Evolutionary conservation across 108 stramenopile species (phyloP).

Genomic region (Skeletonema grethae): DNA sequence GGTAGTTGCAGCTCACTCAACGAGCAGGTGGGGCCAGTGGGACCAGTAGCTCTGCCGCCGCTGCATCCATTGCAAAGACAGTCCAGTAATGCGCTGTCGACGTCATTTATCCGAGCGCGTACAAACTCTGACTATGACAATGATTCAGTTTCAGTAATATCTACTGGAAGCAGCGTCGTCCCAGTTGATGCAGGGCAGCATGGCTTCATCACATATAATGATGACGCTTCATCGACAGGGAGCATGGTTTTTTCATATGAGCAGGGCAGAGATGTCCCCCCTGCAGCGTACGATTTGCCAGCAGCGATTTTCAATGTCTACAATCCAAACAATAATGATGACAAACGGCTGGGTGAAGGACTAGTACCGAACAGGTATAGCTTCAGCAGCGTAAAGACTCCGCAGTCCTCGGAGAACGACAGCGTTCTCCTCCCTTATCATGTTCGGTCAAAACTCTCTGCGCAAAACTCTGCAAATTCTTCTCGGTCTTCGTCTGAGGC

Average conservation of each 20-base stretch:
- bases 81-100: background rate
- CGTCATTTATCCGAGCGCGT: conserved; percentile 14
- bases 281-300: conserved; percentile 26
- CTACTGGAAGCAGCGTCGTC: conserved; percentile 28
- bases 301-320: conserved; percentile 19
- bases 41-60: conserved; percentile 6
- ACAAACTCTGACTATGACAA: conserved; percentile 4
- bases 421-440: conserved; percentile 1
- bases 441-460: background rate
- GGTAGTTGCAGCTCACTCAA: background rate
- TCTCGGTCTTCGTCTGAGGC: background rate
- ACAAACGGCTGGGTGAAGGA: background rate
- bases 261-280: conserved; percentile 22
- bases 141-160: conserved; percentile 19
- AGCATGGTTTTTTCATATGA: conserved; percentile 29
- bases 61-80: conserved; percentile 5
- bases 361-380: background rate
- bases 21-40: conserved; percentile 7
- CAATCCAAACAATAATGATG: background rate
- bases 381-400: background rate
- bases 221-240: conserved; percentile 32
- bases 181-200: conserved; percentile 37
- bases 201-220: conserved; percentile 33
- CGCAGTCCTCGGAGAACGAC: background rate
- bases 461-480: background rate